These are phyloP conservation scores for Panellus pusillus DNA, from an alignment of 768 basidiomycete genomes.

Conservation along the genomic window DNA sequence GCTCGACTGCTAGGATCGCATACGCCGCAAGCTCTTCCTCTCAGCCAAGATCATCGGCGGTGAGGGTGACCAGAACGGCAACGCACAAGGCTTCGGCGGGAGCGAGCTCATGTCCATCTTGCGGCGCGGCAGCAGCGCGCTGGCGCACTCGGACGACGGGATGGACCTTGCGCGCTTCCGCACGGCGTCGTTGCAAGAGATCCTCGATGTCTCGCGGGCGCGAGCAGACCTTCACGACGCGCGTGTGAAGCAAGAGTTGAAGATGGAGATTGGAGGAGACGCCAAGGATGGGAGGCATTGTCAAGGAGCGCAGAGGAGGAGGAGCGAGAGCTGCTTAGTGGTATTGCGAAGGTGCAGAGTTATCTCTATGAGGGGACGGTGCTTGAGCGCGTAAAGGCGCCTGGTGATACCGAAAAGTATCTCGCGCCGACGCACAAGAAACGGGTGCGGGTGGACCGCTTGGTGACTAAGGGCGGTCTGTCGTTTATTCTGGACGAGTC, in stretches of 20 bases:
- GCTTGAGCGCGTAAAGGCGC: conserved; percentile 33
- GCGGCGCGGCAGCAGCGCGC: conserved; percentile 57
- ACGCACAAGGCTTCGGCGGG: conserved; percentile 32
- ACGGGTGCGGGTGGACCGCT: conserved; percentile 40
- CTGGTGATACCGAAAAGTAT: conserved; percentile 44
- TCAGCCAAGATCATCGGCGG: conserved; percentile 62
- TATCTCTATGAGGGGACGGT: conserved; percentile 60
- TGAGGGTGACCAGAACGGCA: conserved; percentile 25
- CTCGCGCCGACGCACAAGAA: conserved; percentile 47
- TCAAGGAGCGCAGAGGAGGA: conserved; percentile 52
- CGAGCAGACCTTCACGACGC: conserved; percentile 44
- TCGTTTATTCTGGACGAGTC: conserved; percentile 28
- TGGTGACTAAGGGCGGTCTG: conserved; percentile 33
- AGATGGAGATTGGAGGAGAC: conserved; percentile 15
- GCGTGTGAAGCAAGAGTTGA: conserved; percentile 44
- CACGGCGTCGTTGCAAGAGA: conserved; percentile 41
- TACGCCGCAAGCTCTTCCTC: conserved; percentile 69
- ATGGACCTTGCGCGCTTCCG: conserved; percentile 47
- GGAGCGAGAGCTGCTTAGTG: conserved; percentile 48
- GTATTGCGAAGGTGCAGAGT: conserved; percentile 59
- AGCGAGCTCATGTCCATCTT: conserved; percentile 56
- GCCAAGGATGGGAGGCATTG: conserved; percentile 25
- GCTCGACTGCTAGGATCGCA: conserved; percentile 39
- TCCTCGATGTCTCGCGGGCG: conserved; percentile 45
- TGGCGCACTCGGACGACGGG: conserved; percentile 36